Evolutionary conservation across 345 rosid genomes (phyloP).

Genomic region (Erysimum cheiranthoides): DNA sequence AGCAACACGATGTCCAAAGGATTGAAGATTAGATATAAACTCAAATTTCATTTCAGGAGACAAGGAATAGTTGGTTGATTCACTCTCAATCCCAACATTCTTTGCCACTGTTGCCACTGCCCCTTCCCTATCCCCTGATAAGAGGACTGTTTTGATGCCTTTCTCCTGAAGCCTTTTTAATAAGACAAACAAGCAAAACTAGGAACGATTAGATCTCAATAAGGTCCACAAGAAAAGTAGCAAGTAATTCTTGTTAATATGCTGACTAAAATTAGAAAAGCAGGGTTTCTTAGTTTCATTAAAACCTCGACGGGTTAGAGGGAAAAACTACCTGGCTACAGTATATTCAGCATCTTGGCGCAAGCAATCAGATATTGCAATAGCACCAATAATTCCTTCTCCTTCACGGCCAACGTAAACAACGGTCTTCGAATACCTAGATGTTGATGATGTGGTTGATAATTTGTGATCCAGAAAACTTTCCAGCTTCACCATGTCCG

Average conservation of each 20-base stretch:
- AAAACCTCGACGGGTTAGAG: neutral
- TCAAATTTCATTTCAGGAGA: constrained; percentile 77
- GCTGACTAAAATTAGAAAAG: neutral
- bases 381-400: constrained; percentile 90
- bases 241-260: neutral
- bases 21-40: constrained; percentile 75
- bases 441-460: constrained; percentile 51
- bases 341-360: constrained; percentile 84
- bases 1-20: constrained; percentile 80
- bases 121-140: constrained; percentile 98
- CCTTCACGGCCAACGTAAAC: constrained; percentile 90
- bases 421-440: constrained; percentile 76
- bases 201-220: neutral
- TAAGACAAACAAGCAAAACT: constrained; percentile 10
- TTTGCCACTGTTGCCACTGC: constrained; percentile 86
- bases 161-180: constrained; percentile 75
- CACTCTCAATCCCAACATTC: constrained; percentile 68
- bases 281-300: neutral
- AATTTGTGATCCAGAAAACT: constrained; percentile 53
- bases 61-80: constrained; percentile 69
- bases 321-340: constrained; percentile 63
- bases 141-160: constrained; percentile 79
- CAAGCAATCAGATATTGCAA: constrained; percentile 78
- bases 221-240: neutral
- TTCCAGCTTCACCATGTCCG: constrained; percentile 59